Percentiles rank a stretch among this genome's conserved stretches.
Conservation (phyloP, 2,329 filamentous ascomycete genomes). For the Penicillium sclerotiorum region DNA sequence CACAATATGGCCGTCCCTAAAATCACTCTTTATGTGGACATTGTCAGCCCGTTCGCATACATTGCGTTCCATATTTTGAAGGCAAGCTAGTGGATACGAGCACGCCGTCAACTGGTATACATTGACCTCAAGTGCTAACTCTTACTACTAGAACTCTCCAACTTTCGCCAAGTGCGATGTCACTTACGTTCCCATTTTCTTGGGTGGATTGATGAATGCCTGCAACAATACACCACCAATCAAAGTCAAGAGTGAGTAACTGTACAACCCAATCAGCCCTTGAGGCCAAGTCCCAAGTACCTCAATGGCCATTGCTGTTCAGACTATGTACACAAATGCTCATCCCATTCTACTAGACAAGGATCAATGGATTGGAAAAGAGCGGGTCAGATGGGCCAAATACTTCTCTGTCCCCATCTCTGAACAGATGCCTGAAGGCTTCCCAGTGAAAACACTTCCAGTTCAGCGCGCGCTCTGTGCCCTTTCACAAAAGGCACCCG, state of each 20-base stretch:
- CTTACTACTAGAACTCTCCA: constrained; percentile 59
- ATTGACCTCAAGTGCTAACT: no score
- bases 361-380: constrained; percentile 57
- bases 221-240: constrained; percentile 59
- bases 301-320: no score
- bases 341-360: constrained; percentile 52
- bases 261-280: no score
- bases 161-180: constrained; percentile 59
- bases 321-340: not conserved
- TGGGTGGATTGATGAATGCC: constrained; percentile 61
- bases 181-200: constrained; percentile 61
- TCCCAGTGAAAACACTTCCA: constrained; percentile 56
- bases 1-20: constrained; percentile 55
- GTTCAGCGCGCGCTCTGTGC: constrained; percentile 57
- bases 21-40: constrained; percentile 61
- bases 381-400: constrained; percentile 58
- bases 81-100: no score
- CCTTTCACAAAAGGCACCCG: constrained; percentile 47
- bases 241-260: constrained; percentile 55
- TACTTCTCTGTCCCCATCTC: constrained; percentile 59
- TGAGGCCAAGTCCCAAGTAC: no score
- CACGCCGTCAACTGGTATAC: not conserved
- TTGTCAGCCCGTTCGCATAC: constrained; percentile 64
- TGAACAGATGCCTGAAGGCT: constrained; percentile 48
- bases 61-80: constrained; percentile 59